Percentiles rank a stretch among this genome's conserved stretches.
Conservation (phyloP, 2,329 filamentous ascomycete species). For the Nannizziopsis arthrosporioides region DNA sequence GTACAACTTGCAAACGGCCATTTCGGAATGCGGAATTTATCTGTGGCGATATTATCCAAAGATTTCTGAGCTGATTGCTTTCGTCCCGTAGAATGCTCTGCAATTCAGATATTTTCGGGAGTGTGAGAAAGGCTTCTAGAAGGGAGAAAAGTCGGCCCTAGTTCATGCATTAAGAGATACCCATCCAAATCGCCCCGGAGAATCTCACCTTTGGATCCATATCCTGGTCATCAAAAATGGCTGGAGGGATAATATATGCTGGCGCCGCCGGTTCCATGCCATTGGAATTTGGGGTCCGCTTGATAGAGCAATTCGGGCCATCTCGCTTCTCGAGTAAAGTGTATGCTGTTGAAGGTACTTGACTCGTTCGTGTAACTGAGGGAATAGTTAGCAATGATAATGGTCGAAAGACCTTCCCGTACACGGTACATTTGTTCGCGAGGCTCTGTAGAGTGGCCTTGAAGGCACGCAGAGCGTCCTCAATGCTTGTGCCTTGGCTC, state of each 20-base stretch:
- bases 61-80: conserved; percentile 7
- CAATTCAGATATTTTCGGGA: background rate
- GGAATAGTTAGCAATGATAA: background rate
- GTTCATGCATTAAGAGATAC: background rate
- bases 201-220: background rate
- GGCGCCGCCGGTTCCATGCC: background rate
- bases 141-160: background rate
- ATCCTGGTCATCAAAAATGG: background rate
- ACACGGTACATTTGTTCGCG: background rate
- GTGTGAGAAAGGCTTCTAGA: conserved; percentile 7
- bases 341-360: background rate
- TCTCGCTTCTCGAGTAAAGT: background rate
- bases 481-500: background rate
- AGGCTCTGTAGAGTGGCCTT: background rate
- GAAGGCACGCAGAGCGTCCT: background rate
- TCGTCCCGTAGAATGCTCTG: background rate
- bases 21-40: conserved; percentile 9
- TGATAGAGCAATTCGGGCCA: background rate
- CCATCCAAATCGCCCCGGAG: background rate
- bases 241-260: conserved; percentile 3
- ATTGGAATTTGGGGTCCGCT: background rate
- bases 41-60: conserved; percentile 11
- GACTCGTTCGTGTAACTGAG: background rate
- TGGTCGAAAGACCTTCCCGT: background rate
- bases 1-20: conserved; percentile 9